These are phyloP conservation scores for Monilinia fructicola DNA, from an alignment of 2,329 filamentous ascomycete species.

Conservation along the genomic window DNA sequence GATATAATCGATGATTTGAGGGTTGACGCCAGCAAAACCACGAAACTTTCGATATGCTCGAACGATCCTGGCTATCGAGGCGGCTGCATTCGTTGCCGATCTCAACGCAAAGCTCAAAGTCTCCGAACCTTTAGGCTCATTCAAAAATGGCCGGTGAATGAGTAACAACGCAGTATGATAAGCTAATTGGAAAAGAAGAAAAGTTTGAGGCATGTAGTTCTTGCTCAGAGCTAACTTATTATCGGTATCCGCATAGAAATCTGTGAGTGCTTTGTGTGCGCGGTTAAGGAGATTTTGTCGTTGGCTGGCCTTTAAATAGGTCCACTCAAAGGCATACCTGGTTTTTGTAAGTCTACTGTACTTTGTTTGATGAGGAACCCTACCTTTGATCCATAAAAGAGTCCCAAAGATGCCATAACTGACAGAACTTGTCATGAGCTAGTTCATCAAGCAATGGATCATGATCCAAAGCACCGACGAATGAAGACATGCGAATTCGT, in stretches of 20 bases:
- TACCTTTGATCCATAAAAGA: constrained; percentile 30
- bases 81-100: constrained; percentile 10
- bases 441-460: constrained; percentile 23
- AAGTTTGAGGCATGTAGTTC: constrained; percentile 12
- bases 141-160: background rate
- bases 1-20: constrained; percentile 6
- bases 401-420: constrained; percentile 31
- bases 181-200: constrained; percentile 11
- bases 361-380: background rate
- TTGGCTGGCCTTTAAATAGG: background rate
- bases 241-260: background rate
- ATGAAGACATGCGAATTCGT: constrained; percentile 23
- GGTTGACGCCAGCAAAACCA: constrained; percentile 3
- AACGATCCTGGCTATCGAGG: constrained; percentile 6
- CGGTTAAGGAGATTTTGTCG: constrained; percentile 4
- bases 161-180: constrained; percentile 10
- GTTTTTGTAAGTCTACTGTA: background rate
- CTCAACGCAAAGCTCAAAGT: constrained; percentile 2
- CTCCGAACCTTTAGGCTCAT: constrained; percentile 7
- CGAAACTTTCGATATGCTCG: constrained; percentile 5
- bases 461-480: constrained; percentile 9
- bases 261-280: constrained; percentile 6
- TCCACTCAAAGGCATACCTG: constrained; percentile 9
- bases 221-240: constrained; percentile 7
- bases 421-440: constrained; percentile 24